Evolutionary conservation across 805 yeast species (phyloP).

Genomic region (Metschnikowia borealis): DNA sequence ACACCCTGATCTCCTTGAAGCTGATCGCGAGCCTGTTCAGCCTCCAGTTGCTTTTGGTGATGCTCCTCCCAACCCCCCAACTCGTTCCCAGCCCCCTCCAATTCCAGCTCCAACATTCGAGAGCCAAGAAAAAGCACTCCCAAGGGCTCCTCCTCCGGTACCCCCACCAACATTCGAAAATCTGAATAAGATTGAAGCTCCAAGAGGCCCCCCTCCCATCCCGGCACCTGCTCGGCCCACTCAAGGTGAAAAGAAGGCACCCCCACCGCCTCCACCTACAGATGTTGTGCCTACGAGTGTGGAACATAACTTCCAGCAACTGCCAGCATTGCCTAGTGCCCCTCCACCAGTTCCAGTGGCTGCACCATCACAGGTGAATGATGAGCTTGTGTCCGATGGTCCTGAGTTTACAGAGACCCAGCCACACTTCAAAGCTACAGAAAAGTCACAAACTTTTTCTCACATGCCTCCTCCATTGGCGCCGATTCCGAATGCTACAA

Average conservation of each 20-base stretch:
- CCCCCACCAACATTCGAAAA: slow-evolving; percentile 14
- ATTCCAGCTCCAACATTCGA: slow-evolving; percentile 15
- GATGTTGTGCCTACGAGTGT: slow-evolving; percentile 4
- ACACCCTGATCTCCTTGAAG: not conserved
- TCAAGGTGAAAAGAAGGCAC: slow-evolving; percentile 6
- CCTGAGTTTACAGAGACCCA: slow-evolving; percentile 6
- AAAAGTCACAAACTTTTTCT: slow-evolving; percentile 11
- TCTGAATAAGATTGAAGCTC: slow-evolving; percentile 5
- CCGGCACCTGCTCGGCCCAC: slow-evolving; percentile 12
- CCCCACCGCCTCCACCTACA: slow-evolving; percentile 12
- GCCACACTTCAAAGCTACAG: not conserved
- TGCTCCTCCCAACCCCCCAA: not conserved
- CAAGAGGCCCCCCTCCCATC: slow-evolving; percentile 13
- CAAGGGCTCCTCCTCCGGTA: slow-evolving; percentile 13
- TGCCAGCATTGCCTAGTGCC: slow-evolving; percentile 8
- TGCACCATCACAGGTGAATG: slow-evolving; percentile 4
- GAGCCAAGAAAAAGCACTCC: slow-evolving; percentile 9
- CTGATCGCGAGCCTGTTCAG: not conserved
- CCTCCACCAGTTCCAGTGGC: slow-evolving; percentile 10
- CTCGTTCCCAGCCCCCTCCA: slow-evolving; percentile 1
- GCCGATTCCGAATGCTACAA: slow-evolving; percentile 11
- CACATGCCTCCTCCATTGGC: slow-evolving; percentile 15
- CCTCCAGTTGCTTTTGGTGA: slow-evolving; percentile 13
- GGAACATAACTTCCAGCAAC: not conserved
- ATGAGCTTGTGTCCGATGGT: slow-evolving; percentile 13